Conservation (phyloP, 345 rosid genomes). For the Aegle marmelos region DNA sequence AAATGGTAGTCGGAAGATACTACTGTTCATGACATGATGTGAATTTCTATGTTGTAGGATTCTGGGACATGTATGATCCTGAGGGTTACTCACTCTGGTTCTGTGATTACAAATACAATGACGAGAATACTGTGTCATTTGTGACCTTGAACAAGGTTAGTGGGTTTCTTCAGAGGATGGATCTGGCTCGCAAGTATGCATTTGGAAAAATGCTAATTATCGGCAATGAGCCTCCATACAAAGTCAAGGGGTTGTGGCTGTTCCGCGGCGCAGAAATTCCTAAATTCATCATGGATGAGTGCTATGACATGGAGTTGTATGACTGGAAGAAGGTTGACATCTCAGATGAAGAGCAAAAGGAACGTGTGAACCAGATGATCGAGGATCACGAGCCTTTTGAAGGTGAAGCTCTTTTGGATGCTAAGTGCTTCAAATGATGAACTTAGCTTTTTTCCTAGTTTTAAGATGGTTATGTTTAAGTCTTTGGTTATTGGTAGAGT, state of each 20-base stretch:
- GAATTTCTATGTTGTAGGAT: slow-evolving; percentile 46
- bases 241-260: slow-evolving; percentile 94
- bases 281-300: slow-evolving; percentile 78
- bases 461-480: background rate
- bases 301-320: slow-evolving; percentile 95
- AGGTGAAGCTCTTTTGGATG: slow-evolving; percentile 90
- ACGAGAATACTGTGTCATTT: slow-evolving; percentile 84
- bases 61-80: slow-evolving; percentile 99
- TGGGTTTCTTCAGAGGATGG: slow-evolving; percentile 97
- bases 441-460: background rate
- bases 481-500: slow-evolving; percentile 6
- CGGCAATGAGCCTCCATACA: slow-evolving; percentile 76
- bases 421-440: slow-evolving; percentile 92
- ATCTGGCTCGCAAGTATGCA: slow-evolving; percentile 87
- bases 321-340: slow-evolving; percentile 92
- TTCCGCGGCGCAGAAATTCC: slow-evolving; percentile 95
- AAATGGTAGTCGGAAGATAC: too few relatives aligned
- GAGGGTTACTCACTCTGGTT: slow-evolving; percentile 99
- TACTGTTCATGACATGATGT: background rate
- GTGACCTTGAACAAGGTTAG: slow-evolving; percentile 94
- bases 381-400: slow-evolving; percentile 93
- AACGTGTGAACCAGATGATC: slow-evolving; percentile 91
- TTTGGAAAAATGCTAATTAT: slow-evolving; percentile 96
- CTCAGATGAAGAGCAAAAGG: slow-evolving; percentile 82
- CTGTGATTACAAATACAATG: slow-evolving; percentile 96